Base-by-base conservation (phyloP, 2,329 filamentous ascomycete species). In the Colletotrichum chlorophyti region DNA sequence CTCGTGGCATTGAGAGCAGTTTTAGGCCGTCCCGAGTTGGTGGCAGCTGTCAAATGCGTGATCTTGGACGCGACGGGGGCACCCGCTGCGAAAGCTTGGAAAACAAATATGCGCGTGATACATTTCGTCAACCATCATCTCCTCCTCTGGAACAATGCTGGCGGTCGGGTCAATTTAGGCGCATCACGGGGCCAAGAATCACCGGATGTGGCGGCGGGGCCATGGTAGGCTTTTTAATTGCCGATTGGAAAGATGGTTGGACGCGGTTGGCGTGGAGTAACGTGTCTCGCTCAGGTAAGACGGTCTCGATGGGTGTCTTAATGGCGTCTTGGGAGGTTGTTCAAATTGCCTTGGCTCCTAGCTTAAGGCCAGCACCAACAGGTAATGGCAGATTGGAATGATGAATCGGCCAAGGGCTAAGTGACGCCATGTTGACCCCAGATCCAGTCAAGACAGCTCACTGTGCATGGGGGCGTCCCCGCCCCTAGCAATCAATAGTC, bases 371-470 rank as follows among this genome's bases (percentile, higher is more conserved):
- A n/a, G n/a, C n/a, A n/a, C n/a, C n/a, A n/a, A n/a, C n/a, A n/a
- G n/a, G n/a, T n/a, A n/a, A n/a, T n/a, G n/a, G n/a, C n/a, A 31
- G 17, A 17, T 31, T n/a, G 9, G 42, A 6, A 42, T 48, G 35
- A 41, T 58, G 54, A 54, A 35, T 47, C 54, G 17, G 54, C 41
- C 50, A 58, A 58, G 50, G 17, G 35, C 29, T 34, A 42, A 29
- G 54, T 58, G 54, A 54, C 54, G 54, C 54, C 54, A 58, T 43
- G 53, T 29, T 54, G 23, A 50, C 12, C 34, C 34, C 42, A 53
- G 41, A 41, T 35, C 54, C 49, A 58, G 49, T 19, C 17, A 24
- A 42, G 17, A 48, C 29, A 54, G 14, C 38, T 38, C 54, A 48
- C 29, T 42, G 29, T 53, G 42, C 41, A 54, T 48, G 50, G 42